These are phyloP conservation scores for Penicillium occitanis DNA, from an alignment of 2,329 filamentous ascomycete genomes.

Conservation along the genomic window DNA sequence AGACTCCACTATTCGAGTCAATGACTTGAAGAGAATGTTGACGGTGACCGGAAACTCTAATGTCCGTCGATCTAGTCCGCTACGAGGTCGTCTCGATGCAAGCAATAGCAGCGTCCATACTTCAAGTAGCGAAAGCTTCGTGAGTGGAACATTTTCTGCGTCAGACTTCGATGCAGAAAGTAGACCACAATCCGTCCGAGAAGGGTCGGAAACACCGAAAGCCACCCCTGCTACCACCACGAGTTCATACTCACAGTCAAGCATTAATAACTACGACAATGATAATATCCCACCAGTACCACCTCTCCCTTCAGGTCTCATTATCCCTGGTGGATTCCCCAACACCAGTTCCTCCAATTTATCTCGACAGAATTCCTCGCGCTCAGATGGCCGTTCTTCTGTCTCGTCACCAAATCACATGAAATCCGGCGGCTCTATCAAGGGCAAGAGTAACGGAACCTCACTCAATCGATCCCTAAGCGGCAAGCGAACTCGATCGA, in stretches of 20 bases:
- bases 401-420: slow-evolving; percentile 28
- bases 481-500: slow-evolving; percentile 38
- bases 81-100: slow-evolving; percentile 40
- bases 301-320: slow-evolving; percentile 44
- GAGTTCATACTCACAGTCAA: slow-evolving; percentile 24
- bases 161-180: slow-evolving; percentile 37
- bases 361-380: slow-evolving; percentile 30
- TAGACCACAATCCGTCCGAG: slow-evolving; percentile 30
- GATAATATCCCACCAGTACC: slow-evolving; percentile 49
- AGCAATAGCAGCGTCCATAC: slow-evolving; percentile 35
- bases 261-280: slow-evolving; percentile 22
- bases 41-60: slow-evolving; percentile 40
- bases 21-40: slow-evolving; percentile 50
- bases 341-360: slow-evolving; percentile 30
- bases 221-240: slow-evolving; percentile 23
- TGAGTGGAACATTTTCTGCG: slow-evolving; percentile 40
- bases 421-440: slow-evolving; percentile 22
- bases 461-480: slow-evolving; percentile 29
- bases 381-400: slow-evolving; percentile 34
- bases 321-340: slow-evolving; percentile 45
- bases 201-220: slow-evolving; percentile 37
- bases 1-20: slow-evolving; percentile 49
- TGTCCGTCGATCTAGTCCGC: slow-evolving; percentile 42
- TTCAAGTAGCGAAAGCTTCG: slow-evolving; percentile 49
- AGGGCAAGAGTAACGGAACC: slow-evolving; percentile 25